Conservation (phyloP, 805 yeast genomes). For the Torulaspora indica region DNA sequence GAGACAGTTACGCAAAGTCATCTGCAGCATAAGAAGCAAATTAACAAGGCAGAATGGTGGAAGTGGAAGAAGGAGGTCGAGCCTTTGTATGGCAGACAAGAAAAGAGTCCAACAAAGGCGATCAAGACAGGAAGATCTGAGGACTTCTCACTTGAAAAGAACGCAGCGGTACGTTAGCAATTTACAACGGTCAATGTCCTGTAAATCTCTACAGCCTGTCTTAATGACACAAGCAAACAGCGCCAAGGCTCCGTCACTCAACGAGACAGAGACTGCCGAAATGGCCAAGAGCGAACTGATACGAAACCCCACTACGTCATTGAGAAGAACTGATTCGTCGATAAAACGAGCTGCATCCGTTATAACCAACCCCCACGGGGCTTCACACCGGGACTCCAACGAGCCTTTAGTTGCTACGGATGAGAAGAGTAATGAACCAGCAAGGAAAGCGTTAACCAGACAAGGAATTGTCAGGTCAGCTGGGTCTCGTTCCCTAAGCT, state of each 20-base stretch:
- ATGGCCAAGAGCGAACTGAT: background rate
- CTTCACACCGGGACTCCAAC: background rate
- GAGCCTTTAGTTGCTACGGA: background rate
- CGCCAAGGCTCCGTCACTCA: background rate
- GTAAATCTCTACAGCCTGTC: conserved; percentile 21
- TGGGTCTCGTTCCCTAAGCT: conserved; percentile 26
- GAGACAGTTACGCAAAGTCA: conserved; percentile 28
- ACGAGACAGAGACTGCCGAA: background rate
- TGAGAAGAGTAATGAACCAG: background rate
- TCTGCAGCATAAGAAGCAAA: conserved; percentile 22
- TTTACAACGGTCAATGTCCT: conserved; percentile 28
- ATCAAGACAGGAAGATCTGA: conserved; percentile 8
- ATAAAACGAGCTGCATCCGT: conserved; percentile 38
- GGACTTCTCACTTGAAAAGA: conserved; percentile 29
- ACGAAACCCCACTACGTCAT: conserved; percentile 17
- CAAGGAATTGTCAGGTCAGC: conserved; percentile 26
- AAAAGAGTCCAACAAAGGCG: background rate
- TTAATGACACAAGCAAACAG: conserved; percentile 5
- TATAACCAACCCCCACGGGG: conserved; percentile 21
- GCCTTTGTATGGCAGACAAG: background rate
- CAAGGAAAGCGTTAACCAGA: background rate
- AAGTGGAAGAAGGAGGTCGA: background rate
- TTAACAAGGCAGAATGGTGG: conserved; percentile 12
- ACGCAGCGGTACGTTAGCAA: conserved; percentile 32
- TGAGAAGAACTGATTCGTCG: conserved; percentile 36